A percentile compares a stretch with the other conserved stretches of the same genome.
phyloP scores from a whole-genome alignment of 176 grass and related monocot genomes.

The Panicum miliaceum region DNA sequence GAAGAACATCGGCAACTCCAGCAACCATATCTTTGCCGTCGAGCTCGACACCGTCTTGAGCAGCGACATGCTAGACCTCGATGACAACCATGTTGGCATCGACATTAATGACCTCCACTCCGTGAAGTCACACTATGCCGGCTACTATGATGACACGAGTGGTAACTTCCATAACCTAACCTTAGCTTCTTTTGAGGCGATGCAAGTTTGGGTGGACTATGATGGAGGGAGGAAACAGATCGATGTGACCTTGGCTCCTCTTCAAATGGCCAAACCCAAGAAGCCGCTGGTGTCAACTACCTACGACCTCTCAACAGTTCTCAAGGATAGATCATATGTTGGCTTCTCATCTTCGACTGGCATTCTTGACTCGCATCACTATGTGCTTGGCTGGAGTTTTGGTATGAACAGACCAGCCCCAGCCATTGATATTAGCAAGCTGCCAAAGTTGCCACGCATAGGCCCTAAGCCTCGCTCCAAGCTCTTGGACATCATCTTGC shows the following conservation, averaged over 20 bases:
- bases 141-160: constrained; percentile 16
- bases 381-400: constrained; percentile 78
- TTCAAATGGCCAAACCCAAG: constrained; percentile 16
- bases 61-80: not conserved
- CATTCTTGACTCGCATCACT: constrained; percentile 31
- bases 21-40: not conserved
- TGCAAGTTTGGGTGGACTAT: constrained; percentile 57
- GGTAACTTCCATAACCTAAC: not conserved
- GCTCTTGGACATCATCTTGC: not conserved
- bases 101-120: constrained; percentile 19
- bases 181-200: not conserved
- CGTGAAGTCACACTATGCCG: not conserved
- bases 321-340: constrained; percentile 19
- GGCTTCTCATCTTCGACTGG: constrained; percentile 46
- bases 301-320: constrained; percentile 35
- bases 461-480: not conserved
- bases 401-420: constrained; percentile 39
- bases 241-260: constrained; percentile 38
- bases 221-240: not conserved
- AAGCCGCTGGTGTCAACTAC: constrained; percentile 15
- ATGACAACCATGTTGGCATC: constrained; percentile 18
- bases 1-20: not conserved
- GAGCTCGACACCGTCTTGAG: not conserved
- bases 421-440: constrained; percentile 24
- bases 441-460: constrained; percentile 44